phyloP scores from a whole-genome alignment of 1,139 yeast species.

The Pichia sp. region DNA sequence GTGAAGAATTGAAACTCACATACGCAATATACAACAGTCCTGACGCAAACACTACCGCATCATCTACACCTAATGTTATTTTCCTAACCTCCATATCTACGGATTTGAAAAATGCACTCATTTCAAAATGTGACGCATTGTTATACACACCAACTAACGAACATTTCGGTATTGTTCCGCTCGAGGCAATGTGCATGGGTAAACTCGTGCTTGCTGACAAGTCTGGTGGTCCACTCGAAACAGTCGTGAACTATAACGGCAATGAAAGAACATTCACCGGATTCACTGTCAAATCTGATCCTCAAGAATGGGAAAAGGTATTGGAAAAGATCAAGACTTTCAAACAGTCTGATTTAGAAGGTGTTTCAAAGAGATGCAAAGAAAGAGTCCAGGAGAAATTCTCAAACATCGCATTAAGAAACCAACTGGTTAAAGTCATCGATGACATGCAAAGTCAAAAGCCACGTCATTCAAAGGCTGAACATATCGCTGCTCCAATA shows the following conservation, averaged over 20 bases:
- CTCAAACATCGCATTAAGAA: conserved; percentile 28
- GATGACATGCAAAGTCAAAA: conserved; percentile 7
- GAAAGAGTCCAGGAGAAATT: conserved; percentile 25
- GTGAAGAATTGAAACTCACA: conserved; percentile 45
- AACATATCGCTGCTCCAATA: conserved; percentile 1
- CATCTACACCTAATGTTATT: conserved; percentile 44
- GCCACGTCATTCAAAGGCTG: background rate
- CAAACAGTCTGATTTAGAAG: conserved; percentile 33
- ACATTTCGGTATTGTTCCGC: conserved; percentile 97
- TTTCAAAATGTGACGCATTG: conserved; percentile 56
- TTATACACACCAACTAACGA: conserved; percentile 90
- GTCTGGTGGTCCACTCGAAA: conserved; percentile 93
- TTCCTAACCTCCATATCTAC: conserved; percentile 82
- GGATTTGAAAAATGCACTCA: conserved; percentile 59
- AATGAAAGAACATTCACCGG: conserved; percentile 63
- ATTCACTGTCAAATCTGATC: conserved; percentile 59
- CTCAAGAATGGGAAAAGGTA: conserved; percentile 61
- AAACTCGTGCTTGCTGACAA: conserved; percentile 85
- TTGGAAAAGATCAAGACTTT: conserved; percentile 42
- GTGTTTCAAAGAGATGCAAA: conserved; percentile 17
- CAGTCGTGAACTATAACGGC: conserved; percentile 42
- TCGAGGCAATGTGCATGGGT: conserved; percentile 86
- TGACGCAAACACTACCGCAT: no score
- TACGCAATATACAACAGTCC: conserved; percentile 17
- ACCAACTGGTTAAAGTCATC: conserved; percentile 19